Percentiles rank a stretch among this genome's conserved stretches.
These are phyloP conservation scores for Kwoniella pini DNA, from an alignment of 768 basidiomycete genomes.

Conservation along the genomic window DNA sequence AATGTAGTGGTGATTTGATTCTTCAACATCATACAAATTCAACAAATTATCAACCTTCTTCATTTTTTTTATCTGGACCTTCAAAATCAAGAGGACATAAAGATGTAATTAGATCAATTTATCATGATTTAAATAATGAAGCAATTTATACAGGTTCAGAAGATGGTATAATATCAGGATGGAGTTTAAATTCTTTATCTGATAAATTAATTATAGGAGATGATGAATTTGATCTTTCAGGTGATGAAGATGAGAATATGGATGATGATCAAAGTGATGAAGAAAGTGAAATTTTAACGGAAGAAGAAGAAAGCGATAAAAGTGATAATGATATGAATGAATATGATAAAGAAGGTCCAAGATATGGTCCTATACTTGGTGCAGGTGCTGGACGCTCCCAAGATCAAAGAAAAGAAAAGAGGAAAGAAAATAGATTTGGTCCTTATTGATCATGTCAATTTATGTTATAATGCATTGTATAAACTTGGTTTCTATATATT, in stretches of 20 bases:
- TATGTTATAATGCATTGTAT: constrained; percentile 8
- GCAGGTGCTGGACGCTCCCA: background rate
- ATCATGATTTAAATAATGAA: constrained; percentile 45
- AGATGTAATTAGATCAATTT: constrained; percentile 50
- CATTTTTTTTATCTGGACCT: constrained; percentile 42
- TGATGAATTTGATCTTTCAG: constrained; percentile 43
- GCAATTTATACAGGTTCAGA: constrained; percentile 54
- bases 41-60: constrained; percentile 42
- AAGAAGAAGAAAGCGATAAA: constrained; percentile 22
- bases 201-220: constrained; percentile 40
- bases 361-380: constrained; percentile 30
- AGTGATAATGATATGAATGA: constrained; percentile 27
- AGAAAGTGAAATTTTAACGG: constrained; percentile 44
- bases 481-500: no score
- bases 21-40: constrained; percentile 39
- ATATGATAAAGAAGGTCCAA: constrained; percentile 16
- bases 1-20: constrained; percentile 49
- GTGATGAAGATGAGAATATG: constrained; percentile 36
- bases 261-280: constrained; percentile 27
- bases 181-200: constrained; percentile 37
- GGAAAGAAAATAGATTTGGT: constrained; percentile 22
- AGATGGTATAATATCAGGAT: constrained; percentile 51
- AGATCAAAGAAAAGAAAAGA: constrained; percentile 10
- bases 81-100: constrained; percentile 39
- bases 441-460: constrained; percentile 14